Base-by-base conservation (phyloP, 2,329 filamentous ascomycete species). In the Sporothrix brunneoviolacea region DNA sequence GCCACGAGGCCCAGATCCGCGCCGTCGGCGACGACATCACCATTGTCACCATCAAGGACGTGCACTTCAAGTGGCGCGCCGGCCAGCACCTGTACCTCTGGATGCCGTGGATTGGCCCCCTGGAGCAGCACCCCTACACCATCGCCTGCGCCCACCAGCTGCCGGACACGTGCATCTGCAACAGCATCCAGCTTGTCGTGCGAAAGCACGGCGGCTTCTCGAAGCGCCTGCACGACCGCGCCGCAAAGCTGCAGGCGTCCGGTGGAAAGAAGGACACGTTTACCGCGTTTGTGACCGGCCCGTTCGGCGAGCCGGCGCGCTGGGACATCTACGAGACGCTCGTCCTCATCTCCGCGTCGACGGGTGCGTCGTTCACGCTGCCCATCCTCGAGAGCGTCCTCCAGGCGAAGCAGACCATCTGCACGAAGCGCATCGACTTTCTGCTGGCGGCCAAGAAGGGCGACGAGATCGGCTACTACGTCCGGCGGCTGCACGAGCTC, bases 41-140 rank as follows among this genome's bases (percentile, higher is more conserved):
- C 0, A 69, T 82, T 1, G 59, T 82, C 2, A 82, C 76, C 2
- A 72, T 83, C 59, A 79, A 80, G 53, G 75, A 79, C 51, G 75
- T 79, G 1, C 76, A 78, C 55, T 80, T 82, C 57, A 66, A 65
- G 18, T 83, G 79, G 79, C 67, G 67, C n/a, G 67, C 78, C 0
- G 79, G 79, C 12, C 79, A 83, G 58, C 77, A 82, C 56, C 61
- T 83, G 4, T 82, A 83, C 53, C 70, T 83, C 8, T 82, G 79
- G 77, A 63, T 82, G 44, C 79, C 79, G 6, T 64, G 68, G 2
- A 62, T 82, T 2, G 79, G 76, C 0, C 65, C 69, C 1, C 59
- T 79, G 5, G 79, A 83, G 57, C 72, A 76, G 0, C 79, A 83
- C 53, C 79, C 79, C 0, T 83, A 81, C 61, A 83, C 79, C 4